Conservation (phyloP, 139 green algal species). For the Coccomyxa sp. region DNA sequence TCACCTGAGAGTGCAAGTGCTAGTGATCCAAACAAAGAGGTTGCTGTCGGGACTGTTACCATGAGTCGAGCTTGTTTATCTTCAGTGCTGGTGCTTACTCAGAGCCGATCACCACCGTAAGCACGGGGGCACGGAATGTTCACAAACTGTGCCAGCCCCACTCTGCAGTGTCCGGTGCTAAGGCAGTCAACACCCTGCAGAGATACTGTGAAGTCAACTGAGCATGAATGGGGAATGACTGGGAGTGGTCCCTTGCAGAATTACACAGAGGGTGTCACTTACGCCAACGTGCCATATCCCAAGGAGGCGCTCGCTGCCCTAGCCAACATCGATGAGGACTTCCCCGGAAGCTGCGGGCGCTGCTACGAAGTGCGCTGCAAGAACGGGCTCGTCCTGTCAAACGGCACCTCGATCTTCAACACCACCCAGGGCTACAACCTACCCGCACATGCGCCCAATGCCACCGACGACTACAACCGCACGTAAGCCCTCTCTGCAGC, state of each 20-base stretch:
- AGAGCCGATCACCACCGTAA: too few relatives aligned
- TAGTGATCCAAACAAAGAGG: too few relatives aligned
- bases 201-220: too few relatives aligned
- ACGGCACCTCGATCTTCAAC: not conserved
- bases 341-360: constrained; percentile 36
- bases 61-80: too few relatives aligned
- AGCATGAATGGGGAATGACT: too few relatives aligned
- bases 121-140: too few relatives aligned
- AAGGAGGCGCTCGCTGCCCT: constrained; percentile 12
- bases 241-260: not conserved
- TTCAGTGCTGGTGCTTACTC: too few relatives aligned
- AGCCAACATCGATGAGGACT: constrained; percentile 32
- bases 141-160: too few relatives aligned
- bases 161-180: too few relatives aligned
- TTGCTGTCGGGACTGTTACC: too few relatives aligned
- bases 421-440: not conserved
- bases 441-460: not conserved
- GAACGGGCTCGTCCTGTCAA: not conserved
- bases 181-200: too few relatives aligned
- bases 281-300: constrained; percentile 5
- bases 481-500: not conserved
- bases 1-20: too few relatives aligned
- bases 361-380: constrained; percentile 26
- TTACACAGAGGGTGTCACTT: not conserved
- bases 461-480: not conserved